Conservation (phyloP, 371 early-diverging fungal genomes). For the Syncephalastrum racemosum region DNA sequence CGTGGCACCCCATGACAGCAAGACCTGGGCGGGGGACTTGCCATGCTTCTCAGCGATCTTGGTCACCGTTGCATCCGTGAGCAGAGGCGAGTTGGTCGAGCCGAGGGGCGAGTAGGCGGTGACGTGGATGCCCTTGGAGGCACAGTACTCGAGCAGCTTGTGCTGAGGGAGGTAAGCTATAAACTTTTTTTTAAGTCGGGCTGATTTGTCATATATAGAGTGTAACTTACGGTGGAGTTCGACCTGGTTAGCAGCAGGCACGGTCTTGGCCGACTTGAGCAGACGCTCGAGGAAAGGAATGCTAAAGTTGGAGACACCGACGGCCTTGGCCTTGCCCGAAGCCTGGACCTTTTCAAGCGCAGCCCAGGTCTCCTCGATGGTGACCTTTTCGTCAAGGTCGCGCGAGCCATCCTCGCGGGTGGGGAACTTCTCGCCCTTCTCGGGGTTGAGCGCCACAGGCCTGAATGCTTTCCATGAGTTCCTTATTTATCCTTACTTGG, state of each 20-base stretch:
- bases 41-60: slow-evolving; percentile 62
- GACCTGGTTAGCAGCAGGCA: slow-evolving; percentile 69
- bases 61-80: slow-evolving; percentile 44
- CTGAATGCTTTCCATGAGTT: slow-evolving; percentile 3
- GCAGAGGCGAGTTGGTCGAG: slow-evolving; percentile 40
- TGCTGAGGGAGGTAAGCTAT: slow-evolving; percentile 64
- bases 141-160: slow-evolving; percentile 58
- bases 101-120: slow-evolving; percentile 79
- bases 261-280: slow-evolving; percentile 52
- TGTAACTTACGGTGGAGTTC: slow-evolving; percentile 80
- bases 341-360: slow-evolving; percentile 62
- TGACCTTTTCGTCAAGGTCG: slow-evolving; percentile 25
- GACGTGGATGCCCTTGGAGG: slow-evolving; percentile 50
- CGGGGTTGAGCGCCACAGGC: slow-evolving; percentile 44
- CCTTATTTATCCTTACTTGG: not conserved
- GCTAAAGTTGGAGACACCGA: slow-evolving; percentile 69
- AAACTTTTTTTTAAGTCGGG: not conserved
- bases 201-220: slow-evolving; percentile 22
- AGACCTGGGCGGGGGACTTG: slow-evolving; percentile 72
- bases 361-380: slow-evolving; percentile 46
- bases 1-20: slow-evolving; percentile 75
- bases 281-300: slow-evolving; percentile 52
- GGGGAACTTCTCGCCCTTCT: slow-evolving; percentile 28
- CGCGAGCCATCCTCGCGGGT: slow-evolving; percentile 37
- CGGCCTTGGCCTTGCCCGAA: slow-evolving; percentile 62